A percentile compares a stretch with the other conserved stretches of the same genome.
Evolutionary conservation across 2,329 filamentous ascomycete genomes (phyloP).

Genomic region (Alternaria longipes): DNA sequence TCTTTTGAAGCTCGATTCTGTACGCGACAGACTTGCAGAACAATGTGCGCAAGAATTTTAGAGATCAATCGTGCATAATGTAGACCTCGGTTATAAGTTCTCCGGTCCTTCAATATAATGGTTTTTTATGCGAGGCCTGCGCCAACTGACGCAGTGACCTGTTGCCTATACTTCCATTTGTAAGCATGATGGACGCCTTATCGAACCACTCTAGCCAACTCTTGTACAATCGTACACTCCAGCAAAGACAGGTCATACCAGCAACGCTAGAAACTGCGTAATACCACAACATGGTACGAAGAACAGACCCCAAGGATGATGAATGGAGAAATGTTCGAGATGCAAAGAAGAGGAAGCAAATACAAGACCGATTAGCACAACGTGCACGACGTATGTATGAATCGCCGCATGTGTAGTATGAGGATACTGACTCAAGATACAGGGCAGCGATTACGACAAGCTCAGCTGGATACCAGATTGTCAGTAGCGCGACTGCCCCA

Average conservation of each 20-base stretch:
- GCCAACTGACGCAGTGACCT: background rate
- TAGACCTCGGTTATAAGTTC: background rate
- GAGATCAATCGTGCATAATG: background rate
- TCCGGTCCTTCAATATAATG: background rate
- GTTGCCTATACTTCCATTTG: background rate
- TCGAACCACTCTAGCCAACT: background rate
- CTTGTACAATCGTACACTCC: background rate
- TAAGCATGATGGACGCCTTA: constrained; percentile 1
- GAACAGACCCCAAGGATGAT: constrained; percentile 35
- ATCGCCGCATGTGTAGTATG: background rate
- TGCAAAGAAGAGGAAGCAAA: constrained; percentile 51
- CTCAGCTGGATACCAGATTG: constrained; percentile 5
- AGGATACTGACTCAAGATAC: background rate
- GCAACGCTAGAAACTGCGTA: background rate
- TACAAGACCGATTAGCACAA: constrained; percentile 54
- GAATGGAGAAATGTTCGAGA: constrained; percentile 49
- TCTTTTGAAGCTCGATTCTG: background rate
- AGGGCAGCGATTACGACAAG: constrained; percentile 24
- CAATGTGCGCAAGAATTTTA: background rate
- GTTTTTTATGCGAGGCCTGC: background rate
- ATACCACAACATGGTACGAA: constrained; percentile 26
- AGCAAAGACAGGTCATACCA: background rate
- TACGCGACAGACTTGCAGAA: background rate
- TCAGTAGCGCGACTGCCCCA: background rate
- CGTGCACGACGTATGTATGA: constrained; percentile 47